Percentiles rank a stretch among this genome's conserved stretches.
These are phyloP conservation scores for Coelastrella sp. DNA, from an alignment of 139 green algal genomes.

Conservation along the genomic window DNA sequence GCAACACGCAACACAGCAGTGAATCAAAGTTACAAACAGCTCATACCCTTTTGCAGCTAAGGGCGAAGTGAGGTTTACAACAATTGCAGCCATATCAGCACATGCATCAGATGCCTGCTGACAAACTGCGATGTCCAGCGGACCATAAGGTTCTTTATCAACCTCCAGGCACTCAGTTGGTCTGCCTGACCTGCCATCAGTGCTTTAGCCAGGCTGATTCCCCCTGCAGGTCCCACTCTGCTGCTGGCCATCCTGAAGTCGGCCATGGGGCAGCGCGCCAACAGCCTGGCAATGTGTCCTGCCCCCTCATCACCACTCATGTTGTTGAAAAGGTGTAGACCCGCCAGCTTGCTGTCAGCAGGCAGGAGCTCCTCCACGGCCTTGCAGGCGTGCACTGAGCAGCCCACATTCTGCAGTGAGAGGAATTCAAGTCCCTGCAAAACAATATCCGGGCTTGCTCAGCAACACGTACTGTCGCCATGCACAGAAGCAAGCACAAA, in stretches of 20 bases:
- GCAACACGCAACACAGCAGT: constrained; percentile 40
- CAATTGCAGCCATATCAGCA: too few relatives aligned
- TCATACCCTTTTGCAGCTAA: background rate
- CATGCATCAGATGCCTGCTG: too few relatives aligned
- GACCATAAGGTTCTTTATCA: too few relatives aligned
- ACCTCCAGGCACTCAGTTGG: too few relatives aligned
- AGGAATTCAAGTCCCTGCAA: constrained; percentile 61
- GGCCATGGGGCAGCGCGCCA: constrained; percentile 81
- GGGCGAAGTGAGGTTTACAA: too few relatives aligned
- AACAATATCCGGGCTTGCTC: background rate
- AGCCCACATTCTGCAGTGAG: constrained; percentile 91
- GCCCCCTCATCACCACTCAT: constrained; percentile 92
- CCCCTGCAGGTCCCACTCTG: constrained; percentile 82
- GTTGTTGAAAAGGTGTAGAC: constrained; percentile 97
- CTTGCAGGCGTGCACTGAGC: constrained; percentile 87
- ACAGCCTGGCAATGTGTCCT: constrained; percentile 70
- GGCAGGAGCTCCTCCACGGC: constrained; percentile 85
- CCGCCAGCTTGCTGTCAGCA: constrained; percentile 52
- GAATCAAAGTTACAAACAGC: background rate
- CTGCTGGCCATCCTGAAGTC: constrained; percentile 91
- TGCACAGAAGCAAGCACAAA: background rate
- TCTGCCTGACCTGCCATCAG: constrained; percentile 62
- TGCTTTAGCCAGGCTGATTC: constrained; percentile 73
- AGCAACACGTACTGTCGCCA: too few relatives aligned
- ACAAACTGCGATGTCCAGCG: too few relatives aligned